A percentile compares a stretch with the other conserved stretches of the same genome.
Evolutionary conservation across 257 asterid genomes (phyloP).

Genomic region (Solanum gandarillasii): DNA sequence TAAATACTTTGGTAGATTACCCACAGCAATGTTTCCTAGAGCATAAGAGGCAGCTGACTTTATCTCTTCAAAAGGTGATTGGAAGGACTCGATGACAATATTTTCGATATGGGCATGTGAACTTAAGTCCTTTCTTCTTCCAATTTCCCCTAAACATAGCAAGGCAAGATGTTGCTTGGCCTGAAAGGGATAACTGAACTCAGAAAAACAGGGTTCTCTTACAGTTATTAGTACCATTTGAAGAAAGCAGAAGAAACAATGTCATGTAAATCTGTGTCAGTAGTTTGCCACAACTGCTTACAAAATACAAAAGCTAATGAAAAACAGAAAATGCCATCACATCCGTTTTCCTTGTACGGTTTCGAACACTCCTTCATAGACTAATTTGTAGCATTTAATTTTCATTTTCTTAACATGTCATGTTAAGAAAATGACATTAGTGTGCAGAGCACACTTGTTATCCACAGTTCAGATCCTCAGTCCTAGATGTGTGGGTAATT

Average conservation of each 20-base stretch:
- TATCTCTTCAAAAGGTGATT: slow-evolving; percentile 95
- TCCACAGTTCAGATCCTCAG: neutral
- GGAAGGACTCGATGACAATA: slow-evolving; percentile 90
- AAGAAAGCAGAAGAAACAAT: neutral
- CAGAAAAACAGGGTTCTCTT: neutral
- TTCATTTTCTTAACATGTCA: neutral
- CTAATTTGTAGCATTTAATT: neutral
- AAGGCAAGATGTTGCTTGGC: slow-evolving; percentile 90
- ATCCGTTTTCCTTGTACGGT: neutral
- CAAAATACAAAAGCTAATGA: neutral
- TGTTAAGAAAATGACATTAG: neutral
- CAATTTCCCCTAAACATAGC: slow-evolving; percentile 96
- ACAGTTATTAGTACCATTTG: neutral
- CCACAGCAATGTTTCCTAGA: slow-evolving; percentile 96
- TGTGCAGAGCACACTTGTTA: neutral
- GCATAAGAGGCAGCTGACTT: slow-evolving; percentile 99
- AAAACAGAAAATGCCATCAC: neutral
- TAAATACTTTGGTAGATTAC: slow-evolving; percentile 82
- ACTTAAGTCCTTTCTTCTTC: slow-evolving; percentile 96
- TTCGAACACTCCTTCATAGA: neutral
- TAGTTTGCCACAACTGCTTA: neutral
- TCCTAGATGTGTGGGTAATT: neutral
- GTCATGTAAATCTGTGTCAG: neutral
- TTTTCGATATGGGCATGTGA: slow-evolving; percentile 78
- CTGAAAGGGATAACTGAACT: slow-evolving; percentile 22